phyloP scores from a whole-genome alignment of 371 early-diverging fungal genomes.

The Batrachochytrium dendrobatidis region DNA sequence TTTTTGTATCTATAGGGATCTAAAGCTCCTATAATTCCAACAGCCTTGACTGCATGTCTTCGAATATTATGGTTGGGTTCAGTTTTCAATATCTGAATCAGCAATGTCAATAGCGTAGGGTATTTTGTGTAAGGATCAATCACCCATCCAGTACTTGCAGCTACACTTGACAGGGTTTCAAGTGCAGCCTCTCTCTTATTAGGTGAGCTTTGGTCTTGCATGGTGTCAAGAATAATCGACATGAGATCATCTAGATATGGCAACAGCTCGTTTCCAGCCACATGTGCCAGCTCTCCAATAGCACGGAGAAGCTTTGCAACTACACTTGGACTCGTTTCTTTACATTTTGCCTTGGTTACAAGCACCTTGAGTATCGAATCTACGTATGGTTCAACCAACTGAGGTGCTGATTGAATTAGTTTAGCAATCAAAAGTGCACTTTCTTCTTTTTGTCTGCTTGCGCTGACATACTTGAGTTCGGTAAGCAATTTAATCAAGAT shows the following conservation, averaged over 20 bases:
- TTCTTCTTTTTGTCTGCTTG: constrained; percentile 84
- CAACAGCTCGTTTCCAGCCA: constrained; percentile 77
- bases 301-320: constrained; percentile 77
- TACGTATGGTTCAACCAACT: constrained; percentile 85
- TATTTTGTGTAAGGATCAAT: constrained; percentile 88
- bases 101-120: constrained; percentile 70
- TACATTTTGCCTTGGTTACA: constrained; percentile 73
- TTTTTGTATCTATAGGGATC: constrained; percentile 91
- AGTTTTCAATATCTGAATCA: constrained; percentile 76
- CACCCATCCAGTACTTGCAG: constrained; percentile 81
- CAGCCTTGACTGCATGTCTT: constrained; percentile 78
- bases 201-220: constrained; percentile 82
- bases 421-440: constrained; percentile 68
- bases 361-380: constrained; percentile 79
- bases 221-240: constrained; percentile 80
- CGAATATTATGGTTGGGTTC: constrained; percentile 68
- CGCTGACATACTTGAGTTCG: constrained; percentile 84
- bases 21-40: constrained; percentile 93
- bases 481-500: constrained; percentile 83
- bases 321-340: constrained; percentile 72
- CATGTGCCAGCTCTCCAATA: constrained; percentile 80
- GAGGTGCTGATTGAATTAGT: constrained; percentile 68
- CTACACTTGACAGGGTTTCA: constrained; percentile 74
- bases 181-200: constrained; percentile 85
- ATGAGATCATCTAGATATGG: constrained; percentile 77